These are phyloP conservation scores for Syzygium jambos DNA, from an alignment of 345 rosid genomes.

Conservation along the genomic window DNA sequence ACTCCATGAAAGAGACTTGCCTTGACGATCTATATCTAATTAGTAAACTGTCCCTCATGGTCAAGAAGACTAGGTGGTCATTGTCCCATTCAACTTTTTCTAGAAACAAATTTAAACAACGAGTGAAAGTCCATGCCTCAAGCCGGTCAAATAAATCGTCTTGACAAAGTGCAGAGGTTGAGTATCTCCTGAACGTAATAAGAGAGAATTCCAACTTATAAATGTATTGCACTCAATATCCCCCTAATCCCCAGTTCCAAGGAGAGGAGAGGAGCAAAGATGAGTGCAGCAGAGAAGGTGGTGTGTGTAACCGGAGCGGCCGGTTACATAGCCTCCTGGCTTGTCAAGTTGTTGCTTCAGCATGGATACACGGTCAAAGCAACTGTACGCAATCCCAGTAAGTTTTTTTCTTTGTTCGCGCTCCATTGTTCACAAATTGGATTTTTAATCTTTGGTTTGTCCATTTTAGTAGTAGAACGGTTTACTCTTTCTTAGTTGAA, in stretches of 20 bases:
- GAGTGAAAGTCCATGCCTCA: not conserved
- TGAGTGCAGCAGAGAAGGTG: not conserved
- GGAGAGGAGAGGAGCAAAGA: not conserved
- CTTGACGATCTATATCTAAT: not conserved
- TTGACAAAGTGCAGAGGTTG: not conserved
- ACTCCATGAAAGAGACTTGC: not conserved
- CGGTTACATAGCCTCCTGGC: slow-evolving; percentile 12
- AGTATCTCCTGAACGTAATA: not conserved
- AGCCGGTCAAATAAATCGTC: not conserved
- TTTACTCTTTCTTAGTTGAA: not conserved
- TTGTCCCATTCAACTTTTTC: not conserved
- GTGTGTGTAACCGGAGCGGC: slow-evolving; percentile 7
- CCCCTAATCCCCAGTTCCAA: not conserved
- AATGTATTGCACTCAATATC: not conserved
- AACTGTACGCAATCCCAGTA: slow-evolving; percentile 12
- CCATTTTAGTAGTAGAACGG: not conserved
- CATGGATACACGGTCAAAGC: slow-evolving; percentile 10
- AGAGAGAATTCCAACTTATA: not conserved
- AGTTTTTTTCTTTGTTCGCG: not conserved
- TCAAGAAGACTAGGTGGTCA: not conserved
- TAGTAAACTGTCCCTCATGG: not conserved
- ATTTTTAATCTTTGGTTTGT: not conserved
- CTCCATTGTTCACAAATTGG: not conserved
- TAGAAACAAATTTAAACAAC: not conserved
- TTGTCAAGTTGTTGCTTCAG: slow-evolving; percentile 3